Base-by-base conservation (phyloP, 495 filamentous ascomycete genomes). In the Talaromyces trachyspermus region DNA sequence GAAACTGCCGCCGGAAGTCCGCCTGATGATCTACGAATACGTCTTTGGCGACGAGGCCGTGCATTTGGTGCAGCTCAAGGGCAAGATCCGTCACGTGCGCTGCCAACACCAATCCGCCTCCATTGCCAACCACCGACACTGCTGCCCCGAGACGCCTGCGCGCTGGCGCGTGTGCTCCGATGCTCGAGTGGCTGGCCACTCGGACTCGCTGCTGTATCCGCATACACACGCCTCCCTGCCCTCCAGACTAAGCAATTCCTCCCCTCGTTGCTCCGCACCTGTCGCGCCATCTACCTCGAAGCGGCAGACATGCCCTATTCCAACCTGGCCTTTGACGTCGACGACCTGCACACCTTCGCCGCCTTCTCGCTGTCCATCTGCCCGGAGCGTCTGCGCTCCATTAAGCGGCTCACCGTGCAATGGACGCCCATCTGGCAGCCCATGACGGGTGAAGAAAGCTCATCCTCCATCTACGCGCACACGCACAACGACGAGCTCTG, bases 21-120 rank as follows among this genome's bases (percentile, higher is more conserved):
- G 78, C 11, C 57, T 75, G 20, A 68, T 77, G 44, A 80, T 80
- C 29, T 80, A 75, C 58, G 54, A 58, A 12, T 72, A 77, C 45
- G 70, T 76, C 52, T 71, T 78, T 47, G 65, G 64, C 51, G 58
- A 69, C 39, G 58, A 65, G 11, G 65, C 59, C 38, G 51, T 71
- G 8, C 68, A 69, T 46, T 58, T 70, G 23, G 68, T 71, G 39
- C 62, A 65, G 32, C 37, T 71, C 26, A 68, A 67, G 45, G 54
- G 64, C 38, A 66, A 69, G 45, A 61, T 71, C 49, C 60, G 62
- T 9, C 68, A 71, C 43, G 63, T 71, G 4, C 59, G 63, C 36
- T 71, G 68, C 53, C 9, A 18, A 1, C 18, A 58, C 2, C 19
- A 51, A 10, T 29, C 41, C 2, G 49, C 59, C 6, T 57, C 60